Percentiles rank a stretch among this genome's conserved stretches.
These are phyloP conservation scores for Bipolaris victoriae DNA, from an alignment of 2,329 filamentous ascomycete species.

Conservation along the genomic window DNA sequence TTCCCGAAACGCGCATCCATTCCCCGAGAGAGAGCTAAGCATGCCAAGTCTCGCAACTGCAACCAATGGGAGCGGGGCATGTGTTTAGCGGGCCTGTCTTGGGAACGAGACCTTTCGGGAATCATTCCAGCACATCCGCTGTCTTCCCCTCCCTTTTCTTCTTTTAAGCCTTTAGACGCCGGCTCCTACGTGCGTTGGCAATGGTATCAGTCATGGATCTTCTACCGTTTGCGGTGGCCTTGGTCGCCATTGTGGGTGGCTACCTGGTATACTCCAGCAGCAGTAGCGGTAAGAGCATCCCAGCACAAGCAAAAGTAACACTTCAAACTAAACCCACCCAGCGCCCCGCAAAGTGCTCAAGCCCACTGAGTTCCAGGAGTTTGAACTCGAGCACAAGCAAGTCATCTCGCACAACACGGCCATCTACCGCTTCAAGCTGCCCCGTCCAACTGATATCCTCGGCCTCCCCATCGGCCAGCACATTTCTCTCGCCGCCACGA, in stretches of 20 bases:
- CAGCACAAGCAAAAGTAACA: background rate
- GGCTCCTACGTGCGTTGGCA: slow-evolving; percentile 50
- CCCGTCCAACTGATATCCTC: slow-evolving; percentile 77
- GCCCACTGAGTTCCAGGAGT: slow-evolving; percentile 86
- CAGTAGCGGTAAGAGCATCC: slow-evolving; percentile 63
- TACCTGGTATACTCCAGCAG: slow-evolving; percentile 73
- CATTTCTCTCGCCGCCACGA: slow-evolving; percentile 82
- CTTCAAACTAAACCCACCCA: slow-evolving; percentile 1
- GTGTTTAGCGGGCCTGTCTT: background rate
- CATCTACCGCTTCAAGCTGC: slow-evolving; percentile 95
- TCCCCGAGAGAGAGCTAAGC: background rate
- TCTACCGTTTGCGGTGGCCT: slow-evolving; percentile 69
- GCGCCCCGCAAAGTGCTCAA: slow-evolving; percentile 72
- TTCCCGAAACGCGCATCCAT: background rate
- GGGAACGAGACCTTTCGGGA: background rate
- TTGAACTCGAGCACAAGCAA: slow-evolving; percentile 92
- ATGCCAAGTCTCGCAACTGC: slow-evolving; percentile 1
- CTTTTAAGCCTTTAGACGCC: background rate
- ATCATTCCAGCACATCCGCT: background rate
- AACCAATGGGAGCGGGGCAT: background rate
- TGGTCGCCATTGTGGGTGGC: slow-evolving; percentile 70
- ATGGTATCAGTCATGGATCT: slow-evolving; percentile 77
- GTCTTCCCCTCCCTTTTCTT: background rate
- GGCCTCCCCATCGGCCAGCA: slow-evolving; percentile 98
- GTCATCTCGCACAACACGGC: slow-evolving; percentile 97